A percentile compares a stretch with the other conserved stretches of the same genome.
phyloP scores from a whole-genome alignment of 805 yeast species.

The Ogataea wickerhamii region DNA sequence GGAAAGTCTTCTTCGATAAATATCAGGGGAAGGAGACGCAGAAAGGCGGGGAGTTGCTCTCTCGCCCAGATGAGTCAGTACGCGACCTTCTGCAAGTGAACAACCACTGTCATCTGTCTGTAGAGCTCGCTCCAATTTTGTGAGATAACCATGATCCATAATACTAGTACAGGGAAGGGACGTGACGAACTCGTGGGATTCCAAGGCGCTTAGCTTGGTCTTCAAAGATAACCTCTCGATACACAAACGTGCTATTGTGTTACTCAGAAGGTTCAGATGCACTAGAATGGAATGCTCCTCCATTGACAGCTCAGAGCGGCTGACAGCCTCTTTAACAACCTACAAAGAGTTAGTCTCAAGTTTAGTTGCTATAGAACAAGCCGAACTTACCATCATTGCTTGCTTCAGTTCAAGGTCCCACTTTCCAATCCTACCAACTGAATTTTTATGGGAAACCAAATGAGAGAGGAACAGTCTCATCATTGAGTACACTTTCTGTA shows the following conservation, averaged over 20 bases:
- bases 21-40: too few relatives aligned
- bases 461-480: background rate
- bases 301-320: background rate
- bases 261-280: constrained; percentile 2
- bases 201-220: constrained; percentile 1
- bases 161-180: too few relatives aligned
- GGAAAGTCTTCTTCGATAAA: too few relatives aligned
- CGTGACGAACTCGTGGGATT: background rate
- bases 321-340: background rate
- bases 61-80: too few relatives aligned
- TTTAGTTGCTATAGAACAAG: background rate
- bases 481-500: background rate
- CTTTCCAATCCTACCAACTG: background rate
- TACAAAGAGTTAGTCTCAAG: background rate
- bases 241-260: constrained; percentile 4
- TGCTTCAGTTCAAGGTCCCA: background rate
- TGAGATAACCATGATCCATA: too few relatives aligned
- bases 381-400: background rate
- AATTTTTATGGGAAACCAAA: background rate
- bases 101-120: too few relatives aligned
- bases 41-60: too few relatives aligned
- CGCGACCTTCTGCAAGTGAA: too few relatives aligned
- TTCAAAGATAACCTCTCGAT: constrained; percentile 7
- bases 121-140: too few relatives aligned
- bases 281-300: background rate